Evolutionary conservation across 1,284 basidiomycete species (phyloP), one percentile per base, ranked within the genome.

Genomic region (Termitomyces sp.): DNA sequence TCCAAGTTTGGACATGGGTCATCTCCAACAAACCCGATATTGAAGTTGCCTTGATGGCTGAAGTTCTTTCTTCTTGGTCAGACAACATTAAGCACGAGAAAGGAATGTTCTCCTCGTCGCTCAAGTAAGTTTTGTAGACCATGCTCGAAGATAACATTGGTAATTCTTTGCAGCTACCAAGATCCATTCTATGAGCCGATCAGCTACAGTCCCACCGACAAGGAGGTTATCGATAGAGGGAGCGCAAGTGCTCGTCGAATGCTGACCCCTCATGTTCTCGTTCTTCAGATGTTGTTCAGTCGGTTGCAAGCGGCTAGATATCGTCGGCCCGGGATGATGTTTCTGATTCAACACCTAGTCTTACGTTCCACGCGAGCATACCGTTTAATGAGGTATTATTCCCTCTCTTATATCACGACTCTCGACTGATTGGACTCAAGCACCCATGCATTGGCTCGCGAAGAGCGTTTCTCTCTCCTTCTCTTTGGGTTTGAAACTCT

Each of bases 1-100:
- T 94, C 49, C 94, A 98, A 67, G 89, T 92, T 4, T 99, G 97
- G 97, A 93, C 91, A 2, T 98, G 95, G 96, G 78, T 98, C 0
- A 91, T 98, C 48, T 86, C 92, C 15, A 91, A 95, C 66, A 84
- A 92, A 53, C 88, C 92, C 0, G 81, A 84, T 53, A 77, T 90
- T 9, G 82, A 84, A 63, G 68, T 86, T 71, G 80, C 80, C 6
- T 71, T 98, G 28, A 90, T 98, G 78, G 79, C 85, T 10, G 94
- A 98, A 66, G 83, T 99, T 53, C 76, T 92, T 30, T 82, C 88
- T 7, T 90, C 90, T 3, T 99, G 97, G 97, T 80, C 86, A 40
- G 79, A 82, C 57, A 92, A 90, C 1, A 89, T 96, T 58, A 83
- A 81, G 58, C 77, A 82, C 39, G 79, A 84, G 55, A 88, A 83